Base-by-base conservation (phyloP, 2,329 filamentous ascomycete species). In the Neophaeococcomyces mojaviensis region DNA sequence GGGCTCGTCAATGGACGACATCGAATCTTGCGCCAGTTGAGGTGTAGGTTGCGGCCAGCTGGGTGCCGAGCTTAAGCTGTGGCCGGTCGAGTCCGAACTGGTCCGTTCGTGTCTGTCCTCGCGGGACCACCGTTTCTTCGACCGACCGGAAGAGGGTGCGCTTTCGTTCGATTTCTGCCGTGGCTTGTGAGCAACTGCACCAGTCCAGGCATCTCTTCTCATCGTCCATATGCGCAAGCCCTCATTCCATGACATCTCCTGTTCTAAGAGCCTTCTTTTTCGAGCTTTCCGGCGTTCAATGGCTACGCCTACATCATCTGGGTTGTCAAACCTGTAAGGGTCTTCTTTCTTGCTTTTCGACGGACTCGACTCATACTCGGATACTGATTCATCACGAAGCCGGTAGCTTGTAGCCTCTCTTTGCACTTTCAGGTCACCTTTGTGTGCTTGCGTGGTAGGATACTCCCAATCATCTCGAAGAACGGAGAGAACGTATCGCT, bases 191-290 rank as follows among this genome's bases (percentile, higher is more conserved):
- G 39, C 40, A 19, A 76, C 77, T 26, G 88, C 89, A 26, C 85
- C 83, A 1, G 88, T 90, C 90, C 90, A 97, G 5, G 80, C 81
- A 66, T 95, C 81, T 39, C 89, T 77, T 48, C 86, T 74, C 24
- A 82, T 78, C 49, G 82, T 77, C 66, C 87, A 97, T 61, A 84
- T 84, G n/a, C 81, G 77, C 47, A 96, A 63, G 0, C 90, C 90
- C 31, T 82, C 72, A 58, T 96, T 97, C 82, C 85, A 94, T 24
- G 70, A 63, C 67, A 81, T 76, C 67, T 86, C 83, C 46, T 80
- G 78, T 50, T 78, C 74, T 40, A 78, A 61, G 39, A 71, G 75
- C 55, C 72, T 76, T 45, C 80, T 72, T 34, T 77, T 71, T 51
- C 72, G 75, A 30, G 78, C 71, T 49, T 73, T 75, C 47, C 74